Conservation (phyloP, 1,139 yeast genomes). For the Saccharomyces pastorianus region DNA sequence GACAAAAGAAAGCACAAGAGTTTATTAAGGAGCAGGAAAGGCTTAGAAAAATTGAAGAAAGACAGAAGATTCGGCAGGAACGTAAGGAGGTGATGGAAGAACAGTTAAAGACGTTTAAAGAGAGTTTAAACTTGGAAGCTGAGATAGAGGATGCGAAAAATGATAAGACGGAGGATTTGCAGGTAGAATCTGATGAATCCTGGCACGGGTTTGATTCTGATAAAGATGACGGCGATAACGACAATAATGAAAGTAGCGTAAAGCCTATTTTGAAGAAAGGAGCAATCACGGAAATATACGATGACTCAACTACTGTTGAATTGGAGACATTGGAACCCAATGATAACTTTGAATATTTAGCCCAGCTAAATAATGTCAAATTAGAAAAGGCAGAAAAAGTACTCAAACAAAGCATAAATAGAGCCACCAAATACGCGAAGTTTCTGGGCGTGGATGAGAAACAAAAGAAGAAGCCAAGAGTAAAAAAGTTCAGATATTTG, state of each 20-base stretch:
- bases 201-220: conserved; percentile 39
- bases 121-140: conserved; percentile 41
- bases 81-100: conserved; percentile 56
- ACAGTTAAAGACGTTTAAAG: conserved; percentile 52
- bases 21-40: conserved; percentile 70
- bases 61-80: conserved; percentile 54
- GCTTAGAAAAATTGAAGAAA: conserved; percentile 64
- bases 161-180: background rate
- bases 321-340: conserved; percentile 58
- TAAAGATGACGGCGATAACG: conserved; percentile 13
- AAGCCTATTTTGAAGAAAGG: conserved; percentile 38
- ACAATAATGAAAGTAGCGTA: conserved; percentile 20
- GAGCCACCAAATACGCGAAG: conserved; percentile 69
- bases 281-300: conserved; percentile 32
- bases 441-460: conserved; percentile 42
- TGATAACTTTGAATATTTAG: conserved; percentile 46
- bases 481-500: conserved; percentile 82
- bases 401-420: conserved; percentile 52
- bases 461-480: conserved; percentile 38
- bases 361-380: conserved; percentile 57
- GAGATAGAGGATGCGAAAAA: conserved; percentile 28
- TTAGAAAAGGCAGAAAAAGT: conserved; percentile 52
- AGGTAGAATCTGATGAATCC: conserved; percentile 13
- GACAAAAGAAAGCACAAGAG: conserved; percentile 79
- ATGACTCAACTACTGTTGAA: conserved; percentile 39